These are phyloP conservation scores for Massospora cicadina DNA, from an alignment of 371 early-diverging fungal species.

Conservation along the genomic window DNA sequence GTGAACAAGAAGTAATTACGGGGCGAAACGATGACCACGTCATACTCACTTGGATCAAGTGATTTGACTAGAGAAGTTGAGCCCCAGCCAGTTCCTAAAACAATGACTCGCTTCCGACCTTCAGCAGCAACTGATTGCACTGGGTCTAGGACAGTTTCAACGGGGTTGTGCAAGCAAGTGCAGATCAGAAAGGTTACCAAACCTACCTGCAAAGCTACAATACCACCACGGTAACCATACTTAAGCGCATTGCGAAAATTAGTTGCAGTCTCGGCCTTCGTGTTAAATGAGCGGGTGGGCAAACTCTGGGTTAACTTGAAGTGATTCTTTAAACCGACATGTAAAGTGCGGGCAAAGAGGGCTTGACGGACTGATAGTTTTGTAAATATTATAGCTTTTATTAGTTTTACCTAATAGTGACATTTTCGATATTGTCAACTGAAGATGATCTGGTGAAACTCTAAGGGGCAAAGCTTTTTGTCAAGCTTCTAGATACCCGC, in stretches of 20 bases:
- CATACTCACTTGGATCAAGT: conserved; percentile 54
- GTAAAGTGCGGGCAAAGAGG: background rate
- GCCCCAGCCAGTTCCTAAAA: conserved; percentile 78
- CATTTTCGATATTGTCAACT: background rate
- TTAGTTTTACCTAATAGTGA: background rate
- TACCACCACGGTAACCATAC: background rate
- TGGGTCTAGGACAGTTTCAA: background rate
- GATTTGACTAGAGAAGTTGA: conserved; percentile 59
- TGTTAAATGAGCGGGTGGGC: background rate
- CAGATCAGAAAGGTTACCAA: background rate
- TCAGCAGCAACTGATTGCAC: background rate
- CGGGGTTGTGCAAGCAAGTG: background rate
- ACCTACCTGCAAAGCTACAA: background rate
- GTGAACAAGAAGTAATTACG: conserved; percentile 84
- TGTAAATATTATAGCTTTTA: background rate
- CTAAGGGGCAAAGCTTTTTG: no score
- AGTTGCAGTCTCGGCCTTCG: background rate
- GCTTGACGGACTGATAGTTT: background rate
- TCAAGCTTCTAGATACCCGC: no score
- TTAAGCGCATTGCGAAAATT: background rate
- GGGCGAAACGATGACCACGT: conserved; percentile 67
- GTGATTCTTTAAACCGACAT: background rate
- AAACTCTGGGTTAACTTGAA: background rate
- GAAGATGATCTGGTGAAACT: background rate
- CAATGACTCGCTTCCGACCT: conserved; percentile 24